Percentiles rank a stretch among this genome's conserved stretches.
Evolutionary conservation across 176 grass and related monocot genomes (phyloP).

Genomic region (Elaeis guineensis): DNA sequence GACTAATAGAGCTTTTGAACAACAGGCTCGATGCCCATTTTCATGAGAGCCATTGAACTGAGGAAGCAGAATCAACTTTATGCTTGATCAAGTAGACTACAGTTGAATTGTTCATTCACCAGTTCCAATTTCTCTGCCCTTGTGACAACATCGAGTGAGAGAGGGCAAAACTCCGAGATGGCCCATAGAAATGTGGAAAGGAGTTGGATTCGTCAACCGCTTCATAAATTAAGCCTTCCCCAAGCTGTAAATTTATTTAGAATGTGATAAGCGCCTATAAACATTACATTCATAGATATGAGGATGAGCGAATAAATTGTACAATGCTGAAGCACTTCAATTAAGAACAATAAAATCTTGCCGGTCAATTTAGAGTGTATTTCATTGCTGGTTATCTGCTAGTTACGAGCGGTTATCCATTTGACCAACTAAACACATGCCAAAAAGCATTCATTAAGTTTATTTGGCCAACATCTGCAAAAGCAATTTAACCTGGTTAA

Average conservation of each 20-base stretch:
- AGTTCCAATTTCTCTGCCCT: slow-evolving; percentile 50
- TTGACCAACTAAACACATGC: too few relatives aligned
- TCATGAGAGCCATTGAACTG: too few relatives aligned
- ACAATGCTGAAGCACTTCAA: background rate
- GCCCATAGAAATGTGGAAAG: slow-evolving; percentile 88
- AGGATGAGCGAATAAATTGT: too few relatives aligned
- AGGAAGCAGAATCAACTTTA: background rate
- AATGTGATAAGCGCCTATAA: background rate
- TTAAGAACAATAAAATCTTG: background rate
- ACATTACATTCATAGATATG: background rate
- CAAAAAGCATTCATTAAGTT: too few relatives aligned
- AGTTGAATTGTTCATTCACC: slow-evolving; percentile 34
- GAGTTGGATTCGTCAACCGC: slow-evolving; percentile 42
- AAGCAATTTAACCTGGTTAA: too few relatives aligned
- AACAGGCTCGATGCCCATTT: too few relatives aligned
- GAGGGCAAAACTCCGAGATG: slow-evolving; percentile 47
- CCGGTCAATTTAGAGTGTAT: too few relatives aligned
- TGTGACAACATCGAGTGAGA: slow-evolving; percentile 28
- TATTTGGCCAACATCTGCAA: too few relatives aligned
- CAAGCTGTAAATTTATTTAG: slow-evolving; percentile 37
- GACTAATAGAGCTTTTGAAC: too few relatives aligned
- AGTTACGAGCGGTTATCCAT: too few relatives aligned
- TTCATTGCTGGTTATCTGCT: too few relatives aligned
- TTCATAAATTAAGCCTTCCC: slow-evolving; percentile 64
- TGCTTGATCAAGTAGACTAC: slow-evolving; percentile 35